A percentile compares a stretch with the other conserved stretches of the same genome.
Conservation (phyloP, 169 alveolate genomes). For the Miamiensis avidus region DNA sequence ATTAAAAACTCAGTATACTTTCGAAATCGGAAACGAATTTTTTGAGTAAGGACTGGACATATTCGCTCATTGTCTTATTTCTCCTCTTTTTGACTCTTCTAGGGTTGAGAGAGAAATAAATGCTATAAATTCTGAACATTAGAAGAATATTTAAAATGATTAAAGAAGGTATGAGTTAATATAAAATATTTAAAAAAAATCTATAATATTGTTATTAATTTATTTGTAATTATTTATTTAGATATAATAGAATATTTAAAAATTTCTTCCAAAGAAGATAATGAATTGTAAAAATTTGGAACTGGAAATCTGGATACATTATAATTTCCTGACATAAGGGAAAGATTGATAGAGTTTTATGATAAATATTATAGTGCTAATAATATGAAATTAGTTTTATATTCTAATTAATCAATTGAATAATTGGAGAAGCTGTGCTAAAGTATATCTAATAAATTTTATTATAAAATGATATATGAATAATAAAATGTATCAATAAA, state of each 20-base stretch:
- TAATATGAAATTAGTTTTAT: constrained; percentile 73
- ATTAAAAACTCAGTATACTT: constrained; percentile 76
- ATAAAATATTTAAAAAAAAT: constrained; percentile 33
- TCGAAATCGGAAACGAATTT: constrained; percentile 66
- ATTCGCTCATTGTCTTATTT: constrained; percentile 78
- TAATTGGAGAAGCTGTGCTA: constrained; percentile 51
- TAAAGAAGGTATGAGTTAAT: constrained; percentile 52
- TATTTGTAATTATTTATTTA: too few relatives aligned
- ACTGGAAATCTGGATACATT: constrained; percentile 13
- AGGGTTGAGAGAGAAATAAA: constrained; percentile 84
- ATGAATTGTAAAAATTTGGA: background rate
- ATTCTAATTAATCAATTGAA: constrained; percentile 54
- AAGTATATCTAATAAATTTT: too few relatives aligned
- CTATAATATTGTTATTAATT: too few relatives aligned
- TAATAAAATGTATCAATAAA: too few relatives aligned
- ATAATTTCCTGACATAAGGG: constrained; percentile 69
- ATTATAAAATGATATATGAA: too few relatives aligned
- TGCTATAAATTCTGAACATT: constrained; percentile 90
- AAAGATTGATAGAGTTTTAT: constrained; percentile 68
- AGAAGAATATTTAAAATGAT: constrained; percentile 86
- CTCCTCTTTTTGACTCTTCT: constrained; percentile 79
- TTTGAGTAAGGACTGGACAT: constrained; percentile 79
- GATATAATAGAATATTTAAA: background rate
- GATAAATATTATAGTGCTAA: constrained; percentile 77
- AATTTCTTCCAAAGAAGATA: background rate